These are phyloP conservation scores for Myochromella boudieri DNA, from an alignment of 768 basidiomycete genomes.

Conservation along the genomic window DNA sequence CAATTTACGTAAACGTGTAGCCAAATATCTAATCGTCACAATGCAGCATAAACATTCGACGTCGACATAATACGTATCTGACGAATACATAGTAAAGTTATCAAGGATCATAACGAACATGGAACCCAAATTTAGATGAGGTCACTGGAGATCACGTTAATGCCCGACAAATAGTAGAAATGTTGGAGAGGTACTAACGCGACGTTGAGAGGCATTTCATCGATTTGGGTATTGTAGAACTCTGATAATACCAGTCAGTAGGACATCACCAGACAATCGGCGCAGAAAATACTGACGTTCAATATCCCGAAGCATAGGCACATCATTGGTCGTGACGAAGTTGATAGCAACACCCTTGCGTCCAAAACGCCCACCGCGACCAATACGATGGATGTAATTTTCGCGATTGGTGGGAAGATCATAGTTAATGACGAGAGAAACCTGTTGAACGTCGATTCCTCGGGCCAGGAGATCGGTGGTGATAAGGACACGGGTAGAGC, in stretches of 20 bases:
- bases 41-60: no score
- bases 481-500: conserved; percentile 96
- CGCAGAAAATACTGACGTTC: conserved; percentile 65
- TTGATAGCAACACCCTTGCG: conserved; percentile 98
- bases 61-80: no score
- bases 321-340: conserved; percentile 96
- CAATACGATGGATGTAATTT: conserved; percentile 99
- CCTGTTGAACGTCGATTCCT: conserved; percentile 98
- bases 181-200: conserved; percentile 52
- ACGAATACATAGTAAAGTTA: no score
- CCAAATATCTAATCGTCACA: no score
- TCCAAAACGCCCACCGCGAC: conserved; percentile 96
- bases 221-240: conserved; percentile 96
- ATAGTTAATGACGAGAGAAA: conserved; percentile 94
- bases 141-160: conserved; percentile 46
- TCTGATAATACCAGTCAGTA: conserved; percentile 38
- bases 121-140: conserved; percentile 58
- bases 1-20: no score
- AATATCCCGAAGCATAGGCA: conserved; percentile 89
- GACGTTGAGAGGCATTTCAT: conserved; percentile 98
- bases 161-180: neutral
- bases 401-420: conserved; percentile 92
- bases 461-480: conserved; percentile 97
- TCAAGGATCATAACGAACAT: no score
- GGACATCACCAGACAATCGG: neutral